phyloP scores from a whole-genome alignment of 2,329 filamentous ascomycete species.

The Penicillium sp. region DNA sequence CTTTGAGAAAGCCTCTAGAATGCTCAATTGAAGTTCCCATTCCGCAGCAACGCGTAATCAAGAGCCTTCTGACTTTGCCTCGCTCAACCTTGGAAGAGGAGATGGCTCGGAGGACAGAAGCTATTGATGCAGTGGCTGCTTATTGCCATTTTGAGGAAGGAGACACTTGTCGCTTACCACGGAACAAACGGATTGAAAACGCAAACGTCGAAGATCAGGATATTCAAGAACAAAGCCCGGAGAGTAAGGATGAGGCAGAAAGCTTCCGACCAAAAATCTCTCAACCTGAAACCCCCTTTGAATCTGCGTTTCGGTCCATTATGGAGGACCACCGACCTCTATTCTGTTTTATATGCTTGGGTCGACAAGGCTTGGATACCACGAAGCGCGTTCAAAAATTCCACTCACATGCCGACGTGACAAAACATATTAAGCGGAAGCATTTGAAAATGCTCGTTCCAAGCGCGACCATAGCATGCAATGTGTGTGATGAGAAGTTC shows the following conservation, averaged over 20 bases:
- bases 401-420: constrained; percentile 12
- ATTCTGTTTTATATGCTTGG: constrained; percentile 5
- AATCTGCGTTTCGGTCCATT: constrained; percentile 5
- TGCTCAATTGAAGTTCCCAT: constrained; percentile 25
- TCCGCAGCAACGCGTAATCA: constrained; percentile 29
- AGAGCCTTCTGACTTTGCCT: constrained; percentile 31
- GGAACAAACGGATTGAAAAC: constrained; percentile 6
- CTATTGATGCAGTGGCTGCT: constrained; percentile 32
- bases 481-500: constrained; percentile 8
- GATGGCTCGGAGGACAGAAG: constrained; percentile 25
- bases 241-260: neutral
- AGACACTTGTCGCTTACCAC: constrained; percentile 12
- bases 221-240: neutral
- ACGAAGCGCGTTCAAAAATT: constrained; percentile 7
- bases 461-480: constrained; percentile 6
- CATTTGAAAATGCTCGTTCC: constrained; percentile 4
- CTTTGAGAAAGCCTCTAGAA: constrained; percentile 19
- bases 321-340: constrained; percentile 5
- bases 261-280: neutral
- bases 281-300: constrained; percentile 3
- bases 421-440: constrained; percentile 5
- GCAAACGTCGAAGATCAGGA: neutral
- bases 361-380: constrained; percentile 1
- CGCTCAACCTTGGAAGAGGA: constrained; percentile 27
- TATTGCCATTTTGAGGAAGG: constrained; percentile 27